Conservation (phyloP, 805 yeast species). For the Ogataea nakhonphanomensis region DNA sequence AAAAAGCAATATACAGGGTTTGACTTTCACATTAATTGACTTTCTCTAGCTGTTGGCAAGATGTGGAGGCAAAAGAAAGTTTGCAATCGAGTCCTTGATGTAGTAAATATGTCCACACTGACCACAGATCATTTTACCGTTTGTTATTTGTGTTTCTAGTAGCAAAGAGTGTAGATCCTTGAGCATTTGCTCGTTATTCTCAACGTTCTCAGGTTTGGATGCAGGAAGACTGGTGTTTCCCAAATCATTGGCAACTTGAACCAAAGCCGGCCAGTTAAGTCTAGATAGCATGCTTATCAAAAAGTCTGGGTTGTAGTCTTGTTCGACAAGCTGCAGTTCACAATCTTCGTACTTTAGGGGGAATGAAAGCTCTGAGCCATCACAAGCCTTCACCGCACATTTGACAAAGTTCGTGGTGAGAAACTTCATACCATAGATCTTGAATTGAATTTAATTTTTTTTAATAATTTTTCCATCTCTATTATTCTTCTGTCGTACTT, state of each 20-base stretch:
- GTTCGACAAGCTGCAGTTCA: constrained; percentile 69
- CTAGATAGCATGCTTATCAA: constrained; percentile 71
- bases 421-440: constrained; percentile 62
- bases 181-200: constrained; percentile 49
- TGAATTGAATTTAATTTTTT: neutral
- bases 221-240: constrained; percentile 63
- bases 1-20: neutral
- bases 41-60: constrained; percentile 44
- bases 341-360: constrained; percentile 73
- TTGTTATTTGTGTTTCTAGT: constrained; percentile 79
- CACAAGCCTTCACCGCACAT: constrained; percentile 85
- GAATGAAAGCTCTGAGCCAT: constrained; percentile 67
- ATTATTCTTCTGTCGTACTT: neutral
- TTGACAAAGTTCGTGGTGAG: constrained; percentile 94
- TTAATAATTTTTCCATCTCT: constrained; percentile 1
- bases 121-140: constrained; percentile 86
- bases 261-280: constrained; percentile 83
- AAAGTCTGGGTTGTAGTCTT: constrained; percentile 81
- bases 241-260: constrained; percentile 71
- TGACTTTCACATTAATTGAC: neutral
- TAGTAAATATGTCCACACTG: constrained; percentile 85
- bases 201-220: constrained; percentile 53
- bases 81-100: constrained; percentile 91
- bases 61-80: constrained; percentile 92
- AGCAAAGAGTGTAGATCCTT: constrained; percentile 74